phyloP scores from a whole-genome alignment of 352 stramenopile genomes.

The Phytophthora pluvialis region DNA sequence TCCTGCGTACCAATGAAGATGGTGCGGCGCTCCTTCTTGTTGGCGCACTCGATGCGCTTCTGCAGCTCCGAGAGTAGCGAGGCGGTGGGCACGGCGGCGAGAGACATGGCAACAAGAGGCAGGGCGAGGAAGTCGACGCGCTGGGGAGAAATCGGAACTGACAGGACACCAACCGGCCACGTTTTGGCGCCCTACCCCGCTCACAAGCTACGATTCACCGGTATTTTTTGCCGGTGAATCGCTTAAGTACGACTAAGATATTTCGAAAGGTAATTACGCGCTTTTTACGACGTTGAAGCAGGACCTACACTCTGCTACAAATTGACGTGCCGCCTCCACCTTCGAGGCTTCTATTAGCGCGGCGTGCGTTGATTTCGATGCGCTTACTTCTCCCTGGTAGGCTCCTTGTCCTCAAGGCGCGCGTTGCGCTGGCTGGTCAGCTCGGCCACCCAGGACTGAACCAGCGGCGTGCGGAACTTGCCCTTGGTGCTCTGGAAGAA shows the following conservation, averaged over 20 bases:
- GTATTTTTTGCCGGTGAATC: neutral
- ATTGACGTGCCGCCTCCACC: neutral
- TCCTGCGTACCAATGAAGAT: slow-evolving; percentile 93
- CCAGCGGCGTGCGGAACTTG: slow-evolving; percentile 82
- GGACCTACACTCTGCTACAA: slow-evolving; percentile 8
- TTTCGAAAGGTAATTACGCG: slow-evolving; percentile 16
- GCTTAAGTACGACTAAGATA: neutral
- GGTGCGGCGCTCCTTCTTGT: slow-evolving; percentile 94
- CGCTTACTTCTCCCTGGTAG: slow-evolving; percentile 1
- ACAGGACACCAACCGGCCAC: slow-evolving; percentile 21
- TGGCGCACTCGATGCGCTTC: slow-evolving; percentile 91
- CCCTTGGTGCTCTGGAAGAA: slow-evolving; percentile 86
- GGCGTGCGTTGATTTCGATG: neutral
- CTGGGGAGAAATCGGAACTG: slow-evolving; percentile 38
- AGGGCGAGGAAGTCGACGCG: neutral
- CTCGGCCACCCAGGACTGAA: slow-evolving; percentile 80
- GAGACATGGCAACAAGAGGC: slow-evolving; percentile 43
- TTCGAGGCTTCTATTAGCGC: neutral
- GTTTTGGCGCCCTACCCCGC: slow-evolving; percentile 17
- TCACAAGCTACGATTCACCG: slow-evolving; percentile 6
- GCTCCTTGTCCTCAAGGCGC: slow-evolving; percentile 30
- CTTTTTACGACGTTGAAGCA: slow-evolving; percentile 31
- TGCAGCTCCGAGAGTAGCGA: slow-evolving; percentile 91
- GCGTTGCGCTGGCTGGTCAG: slow-evolving; percentile 60
- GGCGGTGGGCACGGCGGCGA: slow-evolving; percentile 84